Evolutionary conservation across 2,329 filamentous ascomycete genomes (phyloP), one percentile per base, ranked within the genome.

Genomic region (Didymella glomerata): DNA sequence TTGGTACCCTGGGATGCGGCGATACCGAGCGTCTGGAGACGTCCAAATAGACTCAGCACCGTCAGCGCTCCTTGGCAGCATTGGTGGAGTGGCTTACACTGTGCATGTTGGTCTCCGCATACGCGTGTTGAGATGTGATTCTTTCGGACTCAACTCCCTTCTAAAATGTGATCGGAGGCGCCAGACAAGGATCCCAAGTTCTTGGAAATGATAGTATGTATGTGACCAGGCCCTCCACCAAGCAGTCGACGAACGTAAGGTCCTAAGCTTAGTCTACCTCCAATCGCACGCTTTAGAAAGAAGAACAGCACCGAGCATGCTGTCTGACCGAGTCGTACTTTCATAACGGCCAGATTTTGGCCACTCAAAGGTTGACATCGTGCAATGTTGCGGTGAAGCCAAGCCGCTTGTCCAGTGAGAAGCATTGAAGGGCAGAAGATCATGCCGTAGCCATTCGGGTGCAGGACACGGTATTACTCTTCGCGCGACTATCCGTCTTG

Each of bases 401-500:
- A 45, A 32, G 28, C 32, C 27, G n/a, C 44, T 51, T 11, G 27
- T 45, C 44, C 48, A 54, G 48, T 49, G 22, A 44, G 36, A 57
- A 44, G 38, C 34, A 48, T 30, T 36, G 28, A 46, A 51, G 13
- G 25, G 27, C 22, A 38, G 46, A 34, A 60, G 25, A 27, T 40
- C 20, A 46, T 45, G 46, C 34, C 28, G 53, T 40, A 48, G 51
- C 55, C 51, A 48, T 34, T 34, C 41, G 36, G 27, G 20, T 30
- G 45, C 42, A 49, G 41, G 13, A 36, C 49, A 60, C 48, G 46
- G 49, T 54, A 57, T 53, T 54, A 60, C 42, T 25, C 20, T 48
- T 61, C 18, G 63, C 40, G 60, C 62, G 50, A 55, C 53, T 25
- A 54, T 53, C 61, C 62, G 61, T 57, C 63, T 68, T 67, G 63